Evolutionary conservation across 2,329 filamentous ascomycete species (phyloP).

Genomic region (Aspergillus transmontanensis): DNA sequence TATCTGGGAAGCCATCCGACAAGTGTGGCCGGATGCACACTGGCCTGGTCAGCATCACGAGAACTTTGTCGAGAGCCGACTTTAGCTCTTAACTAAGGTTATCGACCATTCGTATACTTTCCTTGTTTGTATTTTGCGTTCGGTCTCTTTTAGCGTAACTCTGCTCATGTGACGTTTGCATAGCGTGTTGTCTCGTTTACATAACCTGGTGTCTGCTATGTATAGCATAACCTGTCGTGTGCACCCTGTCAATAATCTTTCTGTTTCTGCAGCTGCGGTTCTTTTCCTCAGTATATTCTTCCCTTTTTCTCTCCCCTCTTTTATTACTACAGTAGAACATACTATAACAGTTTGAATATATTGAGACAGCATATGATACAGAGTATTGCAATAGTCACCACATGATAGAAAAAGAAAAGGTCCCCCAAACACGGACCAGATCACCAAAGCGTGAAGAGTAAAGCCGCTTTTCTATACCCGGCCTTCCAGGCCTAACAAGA

Average conservation of each 20-base stretch:
- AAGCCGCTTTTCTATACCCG: slow-evolving; percentile 14
- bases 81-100: slow-evolving; percentile 53
- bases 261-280: too few relatives aligned
- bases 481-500: slow-evolving; percentile 10
- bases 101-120: neutral
- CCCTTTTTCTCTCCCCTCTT: neutral
- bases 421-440: neutral
- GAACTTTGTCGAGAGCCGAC: slow-evolving; percentile 73
- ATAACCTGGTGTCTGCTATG: slow-evolving; percentile 2
- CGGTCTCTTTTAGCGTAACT: slow-evolving; percentile 5
- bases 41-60: slow-evolving; percentile 76
- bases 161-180: slow-evolving; percentile 5
- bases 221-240: neutral
- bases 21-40: slow-evolving; percentile 87
- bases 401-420: slow-evolving; percentile 10
- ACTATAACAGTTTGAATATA: slow-evolving; percentile 11
- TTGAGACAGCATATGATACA: slow-evolving; percentile 18
- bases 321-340: neutral
- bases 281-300: neutral
- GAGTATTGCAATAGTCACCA: slow-evolving; percentile 17
- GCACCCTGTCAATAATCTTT: neutral
- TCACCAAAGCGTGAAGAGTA: slow-evolving; percentile 17
- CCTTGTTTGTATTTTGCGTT: slow-evolving; percentile 1
- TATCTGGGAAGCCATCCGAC: slow-evolving; percentile 90
- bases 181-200: slow-evolving; percentile 10